Percentiles rank a stretch among this genome's conserved stretches.
Evolutionary conservation across 2,329 filamentous ascomycete species (phyloP).

Genomic region (Venturia oleaginea): DNA sequence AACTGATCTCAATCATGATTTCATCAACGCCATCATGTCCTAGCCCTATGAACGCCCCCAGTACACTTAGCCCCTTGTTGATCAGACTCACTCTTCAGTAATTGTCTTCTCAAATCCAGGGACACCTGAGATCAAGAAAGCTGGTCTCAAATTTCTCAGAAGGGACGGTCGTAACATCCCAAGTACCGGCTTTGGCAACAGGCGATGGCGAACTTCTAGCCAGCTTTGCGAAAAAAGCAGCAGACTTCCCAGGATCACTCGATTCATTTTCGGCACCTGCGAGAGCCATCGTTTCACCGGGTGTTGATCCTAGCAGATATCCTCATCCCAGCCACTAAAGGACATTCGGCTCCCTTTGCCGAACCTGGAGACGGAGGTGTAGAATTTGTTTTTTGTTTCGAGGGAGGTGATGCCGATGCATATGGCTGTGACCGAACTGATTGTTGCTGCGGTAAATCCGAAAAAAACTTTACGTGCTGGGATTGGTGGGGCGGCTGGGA

Average conservation of each 20-base stretch:
- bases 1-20: slow-evolving; percentile 11
- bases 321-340: slow-evolving; percentile 9
- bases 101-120: slow-evolving; percentile 9
- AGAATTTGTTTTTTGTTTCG: neutral
- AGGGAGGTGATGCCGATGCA: slow-evolving; percentile 8
- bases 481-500: neutral
- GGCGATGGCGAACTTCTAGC: neutral
- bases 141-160: neutral
- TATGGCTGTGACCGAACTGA: neutral
- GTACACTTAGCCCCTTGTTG: neutral
- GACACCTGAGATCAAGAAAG: neutral
- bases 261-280: neutral
- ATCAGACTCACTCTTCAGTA: slow-evolving; percentile 4
- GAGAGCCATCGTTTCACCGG: neutral
- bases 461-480: neutral
- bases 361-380: slow-evolving; percentile 1
- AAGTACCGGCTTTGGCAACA: neutral
- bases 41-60: slow-evolving; percentile 4
- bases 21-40: neutral
- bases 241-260: neutral
- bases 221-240: neutral
- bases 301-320: slow-evolving; percentile 4
- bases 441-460: neutral
- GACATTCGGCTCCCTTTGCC: neutral
- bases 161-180: neutral